These are phyloP conservation scores for Clathrospora elynae DNA, from an alignment of 2,329 filamentous ascomycete species.

Conservation along the genomic window DNA sequence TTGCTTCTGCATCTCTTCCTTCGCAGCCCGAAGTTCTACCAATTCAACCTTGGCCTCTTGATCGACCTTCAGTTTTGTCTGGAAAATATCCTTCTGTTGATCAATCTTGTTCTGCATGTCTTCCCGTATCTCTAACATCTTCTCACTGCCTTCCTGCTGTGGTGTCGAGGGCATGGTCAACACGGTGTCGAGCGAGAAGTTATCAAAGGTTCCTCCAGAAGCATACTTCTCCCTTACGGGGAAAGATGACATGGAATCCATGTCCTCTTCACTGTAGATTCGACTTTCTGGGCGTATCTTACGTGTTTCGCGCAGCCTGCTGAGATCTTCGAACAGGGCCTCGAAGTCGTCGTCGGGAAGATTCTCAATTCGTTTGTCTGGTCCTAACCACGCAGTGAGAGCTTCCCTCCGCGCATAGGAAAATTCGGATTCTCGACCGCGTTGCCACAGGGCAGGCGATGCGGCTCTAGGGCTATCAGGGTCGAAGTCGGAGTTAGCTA, in stretches of 20 bases:
- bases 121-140: constrained; percentile 74
- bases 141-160: constrained; percentile 77
- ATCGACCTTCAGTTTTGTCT: constrained; percentile 74
- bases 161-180: constrained; percentile 95
- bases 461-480: constrained; percentile 73
- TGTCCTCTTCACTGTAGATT: constrained; percentile 74
- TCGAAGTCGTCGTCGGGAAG: constrained; percentile 94
- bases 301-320: constrained; percentile 81
- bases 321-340: constrained; percentile 89
- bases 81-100: constrained; percentile 81
- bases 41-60: constrained; percentile 78
- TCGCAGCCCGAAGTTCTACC: constrained; percentile 77
- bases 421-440: constrained; percentile 88
- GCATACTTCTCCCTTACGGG: constrained; percentile 92
- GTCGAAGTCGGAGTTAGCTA: constrained; percentile 76
- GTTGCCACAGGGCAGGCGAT: constrained; percentile 72
- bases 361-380: constrained; percentile 87
- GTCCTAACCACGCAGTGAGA: constrained; percentile 85
- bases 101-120: constrained; percentile 84
- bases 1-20: constrained; percentile 87
- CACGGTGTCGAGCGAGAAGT: constrained; percentile 91
- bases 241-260: constrained; percentile 86
- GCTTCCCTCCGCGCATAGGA: constrained; percentile 91
- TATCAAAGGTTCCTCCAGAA: constrained; percentile 92
- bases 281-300: constrained; percentile 67